Conservation (phyloP, 495 filamentous ascomycete genomes). For the Podospora appendiculata region DNA sequence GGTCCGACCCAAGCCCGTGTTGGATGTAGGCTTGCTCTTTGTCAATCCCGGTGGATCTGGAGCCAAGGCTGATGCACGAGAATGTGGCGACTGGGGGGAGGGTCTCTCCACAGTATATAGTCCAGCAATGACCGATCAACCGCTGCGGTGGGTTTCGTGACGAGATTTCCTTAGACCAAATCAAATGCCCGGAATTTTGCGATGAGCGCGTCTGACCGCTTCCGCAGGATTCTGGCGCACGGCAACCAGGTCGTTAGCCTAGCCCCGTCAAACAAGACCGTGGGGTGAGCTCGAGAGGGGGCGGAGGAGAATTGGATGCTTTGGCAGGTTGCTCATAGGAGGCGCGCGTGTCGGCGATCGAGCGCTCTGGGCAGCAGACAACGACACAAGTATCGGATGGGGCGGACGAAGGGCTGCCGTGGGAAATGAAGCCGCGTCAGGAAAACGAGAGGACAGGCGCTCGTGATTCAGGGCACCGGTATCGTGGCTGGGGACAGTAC, state of each 20-base stretch:
- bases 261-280: too few relatives aligned
- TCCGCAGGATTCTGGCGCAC: too few relatives aligned
- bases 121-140: background rate
- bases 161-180: background rate
- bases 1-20: background rate
- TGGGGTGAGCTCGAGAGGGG: too few relatives aligned
- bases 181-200: background rate
- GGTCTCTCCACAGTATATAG: background rate
- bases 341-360: too few relatives aligned
- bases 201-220: too few relatives aligned
- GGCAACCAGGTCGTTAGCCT: too few relatives aligned
- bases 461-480: background rate
- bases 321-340: too few relatives aligned
- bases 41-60: background rate
- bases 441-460: background rate
- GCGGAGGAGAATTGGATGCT: too few relatives aligned
- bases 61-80: constrained; percentile 1
- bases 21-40: background rate
- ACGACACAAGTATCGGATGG: background rate
- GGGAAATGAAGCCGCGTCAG: background rate
- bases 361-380: too few relatives aligned
- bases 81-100: constrained; percentile 1
- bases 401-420: background rate
- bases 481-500: too few relatives aligned
- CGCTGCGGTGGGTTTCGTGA: constrained; percentile 1